A percentile compares a stretch with the other conserved stretches of the same genome.
phyloP scores from a whole-genome alignment of 2,329 filamentous ascomycete genomes.

The Teratosphaeria nubilosa region DNA sequence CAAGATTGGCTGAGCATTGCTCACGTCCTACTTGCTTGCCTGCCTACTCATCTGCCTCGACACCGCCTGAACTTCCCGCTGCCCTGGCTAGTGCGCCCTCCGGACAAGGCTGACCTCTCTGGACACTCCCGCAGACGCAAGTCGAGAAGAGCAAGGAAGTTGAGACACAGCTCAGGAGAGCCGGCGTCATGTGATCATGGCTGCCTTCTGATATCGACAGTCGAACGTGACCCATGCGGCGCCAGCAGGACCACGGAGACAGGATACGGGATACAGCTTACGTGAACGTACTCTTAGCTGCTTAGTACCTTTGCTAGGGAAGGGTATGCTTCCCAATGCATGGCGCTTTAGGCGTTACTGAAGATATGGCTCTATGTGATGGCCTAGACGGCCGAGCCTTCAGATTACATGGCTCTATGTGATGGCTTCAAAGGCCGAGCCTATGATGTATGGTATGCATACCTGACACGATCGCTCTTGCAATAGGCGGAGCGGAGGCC shows the following conservation, averaged over 20 bases:
- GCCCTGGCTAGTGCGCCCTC: background rate
- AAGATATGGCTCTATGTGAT: background rate
- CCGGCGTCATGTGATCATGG: conserved; percentile 12
- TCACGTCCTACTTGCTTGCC: conserved; percentile 4
- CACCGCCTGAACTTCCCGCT: background rate
- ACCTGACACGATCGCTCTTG: conserved; percentile 10
- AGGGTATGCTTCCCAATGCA: conserved; percentile 21
- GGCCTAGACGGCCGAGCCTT: background rate
- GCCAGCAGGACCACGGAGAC: background rate
- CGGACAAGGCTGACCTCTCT: background rate
- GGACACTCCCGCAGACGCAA: conserved; percentile 9
- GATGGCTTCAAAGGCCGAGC: background rate
- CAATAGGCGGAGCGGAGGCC: conserved; percentile 21
- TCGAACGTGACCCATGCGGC: background rate
- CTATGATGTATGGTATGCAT: conserved; percentile 4
- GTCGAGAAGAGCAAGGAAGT: conserved; percentile 16
- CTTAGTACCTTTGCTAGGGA: conserved; percentile 21
- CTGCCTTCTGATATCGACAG: background rate
- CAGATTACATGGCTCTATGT: background rate
- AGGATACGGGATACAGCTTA: background rate
- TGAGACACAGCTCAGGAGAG: conserved; percentile 20
- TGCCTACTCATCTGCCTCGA: conserved; percentile 4
- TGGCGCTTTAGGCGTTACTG: conserved; percentile 14
- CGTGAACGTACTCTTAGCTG: conserved; percentile 12
- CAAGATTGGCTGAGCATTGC: conserved; percentile 52